Base-by-base conservation (phyloP, 331 rosid genomes). In the Quercus phellos region DNA sequence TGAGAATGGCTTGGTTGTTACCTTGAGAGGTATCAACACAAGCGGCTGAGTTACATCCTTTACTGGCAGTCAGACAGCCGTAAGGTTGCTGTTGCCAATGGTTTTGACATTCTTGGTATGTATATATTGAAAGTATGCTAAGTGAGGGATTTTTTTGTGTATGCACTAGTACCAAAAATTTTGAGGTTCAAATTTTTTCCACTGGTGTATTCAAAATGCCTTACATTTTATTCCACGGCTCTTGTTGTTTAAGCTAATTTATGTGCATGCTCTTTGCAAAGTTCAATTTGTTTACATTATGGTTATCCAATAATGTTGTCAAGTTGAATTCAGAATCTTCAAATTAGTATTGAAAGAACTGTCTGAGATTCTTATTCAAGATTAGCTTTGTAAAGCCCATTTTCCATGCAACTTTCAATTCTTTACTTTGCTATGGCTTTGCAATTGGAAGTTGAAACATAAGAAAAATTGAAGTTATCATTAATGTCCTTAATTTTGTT, bases 61-160 rank as follows among this genome's bases (percentile, higher is more conserved):
- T 66, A 61, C 72, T 19, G 75, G 83, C 75, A 74, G 42, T 80
- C 70, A 75, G 82, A 50, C 69, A 74, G 82, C 83, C 84, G 76
- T n/a, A 67, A 77, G 73, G 79, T 75, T 51, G 79, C 81, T 32
- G 5, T 74, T 80, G 35, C 81, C 86, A 80, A 72, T 74, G 74
- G 84, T 87, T 77, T 84, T 78, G 70, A 80, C 80, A 67, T 59
- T 77, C 34, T 42, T 80, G 74, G 68, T 84, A 54, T 90, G 97
- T 90, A 85, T 66, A 91, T 88, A 85, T 79, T 73, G 69, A 85
- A 76, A 63, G 79, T 43, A 78, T 77, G 79, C 84, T 70, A 67
- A 64, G 61, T 76, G 79, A 61, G 73, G 42, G 50, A 71, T 78
- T 58, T 35, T 6, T 73, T 51, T 32, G 63, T 32, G 63, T 75